Base-by-base conservation (phyloP, 2,329 filamentous ascomycete species). In the Periglandula ipomoeae region DNA sequence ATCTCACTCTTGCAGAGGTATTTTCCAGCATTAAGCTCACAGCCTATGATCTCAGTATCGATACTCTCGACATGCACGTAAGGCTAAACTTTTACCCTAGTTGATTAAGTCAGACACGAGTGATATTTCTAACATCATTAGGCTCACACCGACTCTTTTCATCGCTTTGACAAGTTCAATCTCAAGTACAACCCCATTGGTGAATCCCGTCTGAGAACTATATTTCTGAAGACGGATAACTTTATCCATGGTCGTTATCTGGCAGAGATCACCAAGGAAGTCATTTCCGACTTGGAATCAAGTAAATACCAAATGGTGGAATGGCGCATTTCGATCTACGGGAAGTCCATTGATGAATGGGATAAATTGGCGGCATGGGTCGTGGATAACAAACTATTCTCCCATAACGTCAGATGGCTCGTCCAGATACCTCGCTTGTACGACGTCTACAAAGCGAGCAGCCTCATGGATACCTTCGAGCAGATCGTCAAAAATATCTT, bases 241-340 rank as follows among this genome's bases (percentile, higher is more conserved):
- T 91, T 89, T 65, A 95, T 98, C 62, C 83, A 95, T 56, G 93
- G 93, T 32, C 85, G 91, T 44, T 98, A 98, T 63, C 73, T 98
- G 39, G 93, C 93, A 1, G 93, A 98, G 65, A 96, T 98, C 53
- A 97, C 91, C 3, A 95, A 95, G 61, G 93, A 98, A 67, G 93
- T 98, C 53, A 96, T 98, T 48, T 83, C 89, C 3, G 93, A 98
- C 75, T 73, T 98, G 27, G 93, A 98, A 66, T 95, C 91, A 44
- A 96, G 90, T 78, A 98, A 98, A 66, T 98, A 98, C 62, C 93
- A 98, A 65, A 96, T 98, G 87, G 93, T 93, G 1, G 93, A 98
- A 70, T 98, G 94, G 90, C 89, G 93, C 39, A 95, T 98, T 56
- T 96, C 90, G 22, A 89, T 98, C 55, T 98, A 98, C 60, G 93